Evolutionary conservation across 441 rosid species (phyloP).

Genomic region (Pelargonium australe): DNA sequence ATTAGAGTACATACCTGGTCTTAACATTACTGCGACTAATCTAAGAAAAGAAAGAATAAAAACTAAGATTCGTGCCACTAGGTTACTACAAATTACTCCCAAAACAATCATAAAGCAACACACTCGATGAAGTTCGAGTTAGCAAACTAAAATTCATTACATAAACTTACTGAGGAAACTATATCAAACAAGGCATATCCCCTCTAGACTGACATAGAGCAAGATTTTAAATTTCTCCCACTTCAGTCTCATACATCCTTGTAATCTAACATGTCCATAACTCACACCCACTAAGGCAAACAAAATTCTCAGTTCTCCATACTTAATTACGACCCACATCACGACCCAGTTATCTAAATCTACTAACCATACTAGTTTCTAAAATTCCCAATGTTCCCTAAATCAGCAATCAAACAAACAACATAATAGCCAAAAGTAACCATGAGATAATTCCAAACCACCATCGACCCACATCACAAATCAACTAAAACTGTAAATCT

Average conservation of each 20-base stretch:
- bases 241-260: constrained; percentile 1
- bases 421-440: neutral
- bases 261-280: neutral
- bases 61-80: neutral
- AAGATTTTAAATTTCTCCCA: too few relatives aligned
- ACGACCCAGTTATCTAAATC: neutral
- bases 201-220: too few relatives aligned
- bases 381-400: neutral
- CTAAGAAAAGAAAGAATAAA: neutral
- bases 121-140: neutral
- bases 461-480: constrained; percentile 5
- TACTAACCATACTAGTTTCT: neutral
- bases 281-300: neutral
- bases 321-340: neutral
- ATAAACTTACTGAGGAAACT: too few relatives aligned
- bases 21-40: neutral
- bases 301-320: neutral
- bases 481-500: neutral
- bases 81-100: neutral
- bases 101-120: neutral
- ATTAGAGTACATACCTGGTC: neutral
- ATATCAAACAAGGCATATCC: too few relatives aligned
- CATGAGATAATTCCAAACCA: neutral
- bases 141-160: neutral
- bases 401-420: neutral